Conservation (phyloP, 176 grass and related monocot species). For the Triticum urartu region DNA sequence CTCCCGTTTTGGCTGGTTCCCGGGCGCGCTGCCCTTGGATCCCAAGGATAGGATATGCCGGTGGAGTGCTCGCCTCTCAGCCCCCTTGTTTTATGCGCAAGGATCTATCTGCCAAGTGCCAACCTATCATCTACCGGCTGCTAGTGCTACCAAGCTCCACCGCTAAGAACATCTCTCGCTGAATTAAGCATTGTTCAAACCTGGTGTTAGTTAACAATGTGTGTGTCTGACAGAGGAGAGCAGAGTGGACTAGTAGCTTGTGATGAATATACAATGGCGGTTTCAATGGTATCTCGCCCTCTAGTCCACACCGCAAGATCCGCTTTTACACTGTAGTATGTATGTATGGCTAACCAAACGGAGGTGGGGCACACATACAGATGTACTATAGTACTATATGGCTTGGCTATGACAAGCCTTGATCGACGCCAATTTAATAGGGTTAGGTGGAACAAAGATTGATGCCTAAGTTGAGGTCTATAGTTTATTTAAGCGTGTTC, state of each 20-base stretch:
- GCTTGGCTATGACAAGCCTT: neutral
- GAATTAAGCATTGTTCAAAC: conserved; percentile 8
- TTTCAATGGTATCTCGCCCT: neutral
- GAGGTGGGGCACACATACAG: neutral
- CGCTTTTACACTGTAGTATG: conserved; percentile 28
- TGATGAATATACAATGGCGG: neutral
- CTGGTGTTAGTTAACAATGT: conserved; percentile 28
- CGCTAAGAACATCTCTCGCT: neutral
- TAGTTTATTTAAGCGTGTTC: neutral
- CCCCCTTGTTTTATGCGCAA: conserved; percentile 34
- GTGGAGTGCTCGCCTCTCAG: conserved; percentile 6
- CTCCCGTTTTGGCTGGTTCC: conserved; percentile 43
- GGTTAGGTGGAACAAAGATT: neutral
- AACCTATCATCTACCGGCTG: conserved; percentile 25
- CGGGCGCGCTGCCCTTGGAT: conserved; percentile 37
- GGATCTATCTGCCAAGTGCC: conserved; percentile 24
- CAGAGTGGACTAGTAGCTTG: neutral
- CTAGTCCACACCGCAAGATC: neutral
- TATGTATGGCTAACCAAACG: neutral
- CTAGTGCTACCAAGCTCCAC: neutral
- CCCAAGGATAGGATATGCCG: conserved; percentile 38
- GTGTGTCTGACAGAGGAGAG: neutral
- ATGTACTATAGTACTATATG: neutral
- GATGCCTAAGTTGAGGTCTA: neutral
- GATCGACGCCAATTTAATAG: neutral